Evolutionary conservation across 2,329 filamentous ascomycete genomes (phyloP), one percentile per base, ranked within the genome.

Genomic region (Purpureocillium takamizusanense): DNA sequence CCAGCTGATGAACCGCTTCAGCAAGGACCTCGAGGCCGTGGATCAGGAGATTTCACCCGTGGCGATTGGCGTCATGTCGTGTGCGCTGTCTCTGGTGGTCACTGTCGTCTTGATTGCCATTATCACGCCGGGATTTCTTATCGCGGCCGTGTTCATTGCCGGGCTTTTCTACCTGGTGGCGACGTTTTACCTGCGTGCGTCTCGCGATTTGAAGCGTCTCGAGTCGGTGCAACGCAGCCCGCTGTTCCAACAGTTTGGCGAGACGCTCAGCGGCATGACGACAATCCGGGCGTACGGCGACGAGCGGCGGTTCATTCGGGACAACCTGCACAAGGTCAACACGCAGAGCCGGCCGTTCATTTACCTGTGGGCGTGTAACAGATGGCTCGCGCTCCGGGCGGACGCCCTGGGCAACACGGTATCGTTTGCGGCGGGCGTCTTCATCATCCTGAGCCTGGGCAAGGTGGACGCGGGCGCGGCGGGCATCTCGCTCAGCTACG

Each of bases 1-100:
- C 11, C 90, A 95, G 61, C 73, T 98, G 52, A 97, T 97, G 82
- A 98, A 98, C 62, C 80, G 92, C 15, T 98, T 98, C 65, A 97
- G 90, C 58, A 97, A 97, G 62, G 92, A 98, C 58, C 76, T 98
- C 12, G 89, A 98, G 59, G 81, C 88, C 10, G 74, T 98, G 15
- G 92, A 98, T 50, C 92, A 98, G 57, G 92, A 98, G 59, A 86
- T 98, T 41, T 89, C 92, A 1, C 87, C 89, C 3, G 81, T 94
- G 31, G 90, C 92, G 16, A 89, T 97, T 49, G 76, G 78, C 38
- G 74, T 82, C 37, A 76, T 82, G 61, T 72, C 69, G n/a, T 82
- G 75, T 50, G 72, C 67, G 1, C 63, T 82, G 42, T 75, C 70
- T 25, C 74, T 97, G 33, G 55, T 92, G 29, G 89, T 94, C 40